Evolutionary conservation across 1,284 basidiomycete species (phyloP), one percentile per base, ranked within the genome.

Genomic region (Dichomitus squalens): DNA sequence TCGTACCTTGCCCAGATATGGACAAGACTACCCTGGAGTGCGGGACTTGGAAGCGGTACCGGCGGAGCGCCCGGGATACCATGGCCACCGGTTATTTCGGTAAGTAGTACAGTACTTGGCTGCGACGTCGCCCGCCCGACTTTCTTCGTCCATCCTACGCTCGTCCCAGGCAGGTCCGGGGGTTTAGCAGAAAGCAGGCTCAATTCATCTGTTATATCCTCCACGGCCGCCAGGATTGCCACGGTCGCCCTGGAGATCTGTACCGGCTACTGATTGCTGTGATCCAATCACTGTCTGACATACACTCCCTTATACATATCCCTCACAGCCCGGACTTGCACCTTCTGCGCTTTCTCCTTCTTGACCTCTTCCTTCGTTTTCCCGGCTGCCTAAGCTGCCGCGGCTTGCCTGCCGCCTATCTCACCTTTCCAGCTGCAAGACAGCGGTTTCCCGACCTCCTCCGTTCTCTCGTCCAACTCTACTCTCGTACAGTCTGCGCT

Each of bases 161-260:
- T 60, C 58, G 12, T 51, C 51, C 36, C 52, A 43, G 58, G 56
- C 48, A 43, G 36, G 44, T 38, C 55, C 49, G 33, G 49, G 52
- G 44, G 31, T 18, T 20, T 47, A 47, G 44, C 44, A 47, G 16
- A 63, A 57, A 51, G 56, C 61, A 54, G 57, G 54, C 48, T 47
- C 52, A 29, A 57, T 55, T 55, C 50, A 60, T 52, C 59, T 50
- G 47, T 44, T 61, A 55, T 29, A 29, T 21, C 49, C 53, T 39
- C 35, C 31, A 44, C 23, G 36, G 43, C 51, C 18, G 49, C 38
- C 49, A 40, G 53, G 57, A 60, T 65, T 66, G 68, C 63, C 71
- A 63, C 63, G 55, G 74, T 77, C 66, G 68, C 63, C 76, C 55
- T 70, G 75, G 71, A 57, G 67, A 76, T 66, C 64, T 50, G 49